Base-by-base conservation (phyloP, 1,284 basidiomycete species). In the Irpex sp. region DNA sequence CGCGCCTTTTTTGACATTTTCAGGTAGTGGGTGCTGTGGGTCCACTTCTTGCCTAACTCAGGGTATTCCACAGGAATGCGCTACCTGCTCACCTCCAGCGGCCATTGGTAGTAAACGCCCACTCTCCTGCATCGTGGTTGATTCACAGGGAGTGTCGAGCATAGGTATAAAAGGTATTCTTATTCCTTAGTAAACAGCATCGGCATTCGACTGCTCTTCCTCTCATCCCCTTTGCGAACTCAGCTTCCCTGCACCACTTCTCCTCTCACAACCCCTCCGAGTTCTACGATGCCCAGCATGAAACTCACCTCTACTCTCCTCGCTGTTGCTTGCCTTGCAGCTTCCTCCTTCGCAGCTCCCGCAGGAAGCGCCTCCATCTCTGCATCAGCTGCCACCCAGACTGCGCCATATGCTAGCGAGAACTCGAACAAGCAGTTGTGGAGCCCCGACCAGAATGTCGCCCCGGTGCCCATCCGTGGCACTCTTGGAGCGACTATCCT, bases 341-440 rank as follows among this genome's bases (percentile, higher is more conserved):
- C 59, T 14, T 28, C 48, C 36, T 21, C 53, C 6, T 48, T 33
- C 5, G 42, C 62, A 14, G 59, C 62, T 23, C 59, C 62, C 19
- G 62, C 62, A 5, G 62, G 51, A 48, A 37, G 52, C n/a, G 37
- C 54, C 33, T 56, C 56, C 57, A 57, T 53, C 37, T 59, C 58
- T 19, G 56, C 64, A 23, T 19, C 62, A 23, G 28, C 28, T 33
- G 28, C 28, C 28, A 64, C 59, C 54, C 60, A 66, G 6, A 85
- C 84, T 4, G 78, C 79, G 19, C 75, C 79, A 10, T 77, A 75
- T 54, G 82, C 82, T 36, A 78, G 74, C 63, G 75, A 82, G 59
- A 74, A 84, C 66, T 82, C 85, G 36, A 87, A 87, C 71, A 65
- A 61, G 10, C 68, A 78, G 19, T 82, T 80, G 70, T 74, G 75